Percentiles rank a stretch among this genome's conserved stretches.
Conservation (phyloP, 2,329 filamentous ascomycete genomes). For the Ceratocystis harringtonii region DNA sequence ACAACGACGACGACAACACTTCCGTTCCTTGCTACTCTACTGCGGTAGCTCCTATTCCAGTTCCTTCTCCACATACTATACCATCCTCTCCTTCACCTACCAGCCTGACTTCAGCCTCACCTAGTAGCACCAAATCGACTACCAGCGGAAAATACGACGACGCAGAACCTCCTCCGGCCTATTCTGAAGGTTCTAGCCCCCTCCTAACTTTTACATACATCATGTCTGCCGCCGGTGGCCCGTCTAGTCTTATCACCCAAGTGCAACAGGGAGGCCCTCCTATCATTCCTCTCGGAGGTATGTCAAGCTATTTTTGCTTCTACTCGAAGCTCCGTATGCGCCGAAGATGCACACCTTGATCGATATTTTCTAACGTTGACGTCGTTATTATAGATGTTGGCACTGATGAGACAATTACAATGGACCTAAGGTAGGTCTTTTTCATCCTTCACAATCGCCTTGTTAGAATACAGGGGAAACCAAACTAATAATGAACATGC, state of each 20-base stretch:
- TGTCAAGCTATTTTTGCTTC: conserved; percentile 20
- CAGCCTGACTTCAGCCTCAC: background rate
- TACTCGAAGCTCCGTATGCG: background rate
- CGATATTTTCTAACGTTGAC: conserved; percentile 18
- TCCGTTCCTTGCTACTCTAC: conserved; percentile 24
- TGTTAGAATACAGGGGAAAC: background rate
- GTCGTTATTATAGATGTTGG: conserved; percentile 45
- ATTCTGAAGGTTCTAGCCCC: conserved; percentile 87
- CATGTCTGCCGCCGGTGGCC: conserved; percentile 94
- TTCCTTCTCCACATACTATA: background rate
- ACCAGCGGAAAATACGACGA: conserved; percentile 65
- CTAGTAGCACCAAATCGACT: conserved; percentile 57
- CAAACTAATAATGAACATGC: too few relatives aligned
- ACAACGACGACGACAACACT: conserved; percentile 20
- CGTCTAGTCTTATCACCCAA: conserved; percentile 97
- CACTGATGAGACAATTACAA: conserved; percentile 83
- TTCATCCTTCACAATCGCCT: background rate
- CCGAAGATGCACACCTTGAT: background rate
- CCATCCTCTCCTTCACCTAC: background rate
- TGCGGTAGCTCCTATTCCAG: background rate
- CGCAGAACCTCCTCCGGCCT: conserved; percentile 85
- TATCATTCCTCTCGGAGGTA: conserved; percentile 78
- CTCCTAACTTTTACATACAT: conserved; percentile 87
- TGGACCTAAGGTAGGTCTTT: conserved; percentile 90
- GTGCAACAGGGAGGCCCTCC: conserved; percentile 87